phyloP scores from a whole-genome alignment of 768 basidiomycete species.

The Thelephora aurantiotincta region DNA sequence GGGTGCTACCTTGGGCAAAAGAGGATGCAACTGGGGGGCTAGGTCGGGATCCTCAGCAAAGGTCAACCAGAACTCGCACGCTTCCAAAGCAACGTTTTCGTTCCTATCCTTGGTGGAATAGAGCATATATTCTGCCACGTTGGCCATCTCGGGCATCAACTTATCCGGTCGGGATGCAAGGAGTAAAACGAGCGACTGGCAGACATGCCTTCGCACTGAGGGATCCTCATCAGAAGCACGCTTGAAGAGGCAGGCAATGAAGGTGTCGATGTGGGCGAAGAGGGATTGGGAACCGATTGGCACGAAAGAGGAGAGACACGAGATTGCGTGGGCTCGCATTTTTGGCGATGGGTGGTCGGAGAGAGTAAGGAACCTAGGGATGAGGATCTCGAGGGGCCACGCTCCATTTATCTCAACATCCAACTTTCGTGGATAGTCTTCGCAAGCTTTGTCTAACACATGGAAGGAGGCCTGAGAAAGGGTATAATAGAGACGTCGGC shows the following conservation, averaged over 20 bases:
- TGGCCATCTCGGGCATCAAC: conserved; percentile 88
- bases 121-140: conserved; percentile 97
- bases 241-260: conserved; percentile 89
- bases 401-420: conserved; percentile 88
- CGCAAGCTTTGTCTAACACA: conserved; percentile 88
- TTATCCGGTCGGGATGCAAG: conserved; percentile 91
- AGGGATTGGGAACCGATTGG: conserved; percentile 79
- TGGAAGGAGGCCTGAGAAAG: conserved; percentile 72
- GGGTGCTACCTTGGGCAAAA: conserved; percentile 85
- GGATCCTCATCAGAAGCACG: conserved; percentile 89
- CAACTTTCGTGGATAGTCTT: conserved; percentile 92
- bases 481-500: conserved; percentile 6
- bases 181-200: conserved; percentile 87
- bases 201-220: conserved; percentile 90
- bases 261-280: conserved; percentile 81
- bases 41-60: conserved; percentile 94
- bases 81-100: conserved; percentile 92
- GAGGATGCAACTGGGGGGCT: conserved; percentile 68
- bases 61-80: conserved; percentile 99
- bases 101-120: conserved; percentile 97
- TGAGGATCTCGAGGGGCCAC: conserved; percentile 91
- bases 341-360: conserved; percentile 76
- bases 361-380: conserved; percentile 85
- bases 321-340: conserved; percentile 87
- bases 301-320: conserved; percentile 90